Evolutionary conservation across 108 stramenopile genomes (phyloP), one percentile per base, ranked within the genome.

Genomic region (Cyclotella sp.): DNA sequence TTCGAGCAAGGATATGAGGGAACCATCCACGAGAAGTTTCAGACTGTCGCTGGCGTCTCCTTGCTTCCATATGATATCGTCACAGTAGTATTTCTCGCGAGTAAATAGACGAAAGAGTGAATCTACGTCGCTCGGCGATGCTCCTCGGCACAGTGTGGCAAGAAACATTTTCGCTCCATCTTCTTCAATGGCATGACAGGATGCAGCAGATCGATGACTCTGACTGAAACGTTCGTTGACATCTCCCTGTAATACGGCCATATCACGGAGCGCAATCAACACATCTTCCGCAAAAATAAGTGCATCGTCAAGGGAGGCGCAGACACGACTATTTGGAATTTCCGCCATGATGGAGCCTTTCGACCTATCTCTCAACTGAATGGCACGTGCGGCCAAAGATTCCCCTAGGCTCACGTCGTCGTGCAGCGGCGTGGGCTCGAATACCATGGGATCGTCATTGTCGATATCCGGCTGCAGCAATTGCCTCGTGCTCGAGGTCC

Each of bases 261-360:
- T 73, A 30, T 87, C 77, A 47, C 64, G 63, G 19, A 79, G 27
- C 13, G 86, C 82, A 64, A 90, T 79, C 42, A 92, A 60, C 22
- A 84, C 82, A 74, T 92, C 86, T 70, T 90, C 91, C 0, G 88
- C 89, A 70, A 80, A 88, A 12, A 84, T 78, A 14, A 92, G 81
- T 0, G 89, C 91, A 34, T 81, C 75, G 60, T 92, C 89, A 12
- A 90, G 59, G 16, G 82, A 62, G 24, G 78, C 78, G 39, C 79
- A 89, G 22, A 90, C 88, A 7, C 68, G 82, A 66, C 84, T 79
- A 28, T 41, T 51, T 58, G 74, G 77, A 54, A 71, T 55, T 29
- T 24, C 29, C 13, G 70, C 44, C 6, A 57, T 75, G 27, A 78
- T 39, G 22, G 43, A 39, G 11, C 41, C 46, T 21, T 75, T 72